Evolutionary conservation across 129 eudicot species (phyloP), one percentile per base, ranked within the genome.

Genomic region (Glebionis coronaria): DNA sequence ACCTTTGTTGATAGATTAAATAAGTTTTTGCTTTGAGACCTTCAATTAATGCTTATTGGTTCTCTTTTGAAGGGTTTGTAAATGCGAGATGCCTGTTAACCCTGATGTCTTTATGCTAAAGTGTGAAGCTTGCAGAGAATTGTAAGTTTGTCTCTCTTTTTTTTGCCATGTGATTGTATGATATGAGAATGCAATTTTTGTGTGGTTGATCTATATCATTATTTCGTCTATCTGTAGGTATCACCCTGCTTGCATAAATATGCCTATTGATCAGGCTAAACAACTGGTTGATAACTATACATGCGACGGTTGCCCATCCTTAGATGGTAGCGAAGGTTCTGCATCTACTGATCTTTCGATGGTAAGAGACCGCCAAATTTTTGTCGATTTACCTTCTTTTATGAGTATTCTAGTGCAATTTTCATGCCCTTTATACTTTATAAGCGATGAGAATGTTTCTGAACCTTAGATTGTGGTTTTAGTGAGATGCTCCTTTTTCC

Each of bases 41-140:
- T 71, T 2, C 44, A 3, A 12, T 63, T 27, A 16, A 4, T 63
- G 40, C 23, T 56, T 47, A 38, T 6, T 66, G 21, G 11, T 64
- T 61, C 12, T 49, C 60, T 69, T 52, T 71, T 71, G 67, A 72
- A 85, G 90, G 84, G 82, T 81, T 40, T 82, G 90, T 81, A 84
- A 84, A 72, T 84, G 86, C 10, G 89, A 84, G 83, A 77, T 84
- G 89, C 89, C 89, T 0, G 80, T 81, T 60, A 84, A 84, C 45
- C 90, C 90, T 42, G 90, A 85, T 79, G 84, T 79, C 71, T 57
- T 85, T 73, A 85, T 81, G 90, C 82, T 81, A 4, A 84, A 85
- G 55, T 85, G 90, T 59, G 84, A 79, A 23, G 82, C 72, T n/a
- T 85, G 90, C 80, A 82, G 73, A 85, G 90, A 85, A 73, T 81